Conservation (phyloP, 2,329 filamentous ascomycete genomes). For the Phialophora tarda region DNA sequence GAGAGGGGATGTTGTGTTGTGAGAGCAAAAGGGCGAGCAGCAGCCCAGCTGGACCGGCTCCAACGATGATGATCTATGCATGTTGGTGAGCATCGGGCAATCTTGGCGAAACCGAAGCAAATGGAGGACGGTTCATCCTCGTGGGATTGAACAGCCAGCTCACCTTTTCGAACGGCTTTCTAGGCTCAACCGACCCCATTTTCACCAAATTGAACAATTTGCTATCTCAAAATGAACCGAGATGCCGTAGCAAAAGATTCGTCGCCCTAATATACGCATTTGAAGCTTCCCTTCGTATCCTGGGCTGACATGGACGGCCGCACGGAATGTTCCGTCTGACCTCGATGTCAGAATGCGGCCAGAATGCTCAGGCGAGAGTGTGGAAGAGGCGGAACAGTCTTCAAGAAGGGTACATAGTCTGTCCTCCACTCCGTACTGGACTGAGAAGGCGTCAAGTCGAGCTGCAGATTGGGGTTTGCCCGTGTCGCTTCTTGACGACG, state of each 20-base stretch:
- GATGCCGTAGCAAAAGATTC: neutral
- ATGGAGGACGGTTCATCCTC: neutral
- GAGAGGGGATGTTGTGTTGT: slow-evolving; percentile 14
- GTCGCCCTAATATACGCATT: neutral
- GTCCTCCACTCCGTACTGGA: neutral
- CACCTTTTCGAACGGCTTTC: slow-evolving; percentile 25
- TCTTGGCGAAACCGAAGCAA: neutral
- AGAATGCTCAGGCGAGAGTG: neutral
- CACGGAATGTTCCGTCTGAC: slow-evolving; percentile 5
- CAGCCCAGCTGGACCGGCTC: slow-evolving; percentile 45
- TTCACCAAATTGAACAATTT: neutral
- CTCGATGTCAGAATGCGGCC: neutral
- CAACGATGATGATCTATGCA: slow-evolving; percentile 39
- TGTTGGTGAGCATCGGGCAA: neutral
- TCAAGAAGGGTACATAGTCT: neutral
- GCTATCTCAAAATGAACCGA: neutral
- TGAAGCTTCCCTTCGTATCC: neutral
- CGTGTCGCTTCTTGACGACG: neutral
- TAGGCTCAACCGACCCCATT: slow-evolving; percentile 21
- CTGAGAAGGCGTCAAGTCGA: neutral
- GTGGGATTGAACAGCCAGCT: neutral
- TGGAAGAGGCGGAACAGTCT: neutral
- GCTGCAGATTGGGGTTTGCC: neutral
- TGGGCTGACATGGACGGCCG: neutral
- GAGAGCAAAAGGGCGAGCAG: slow-evolving; percentile 42